A percentile compares a stretch with the other conserved stretches of the same genome.
These are phyloP conservation scores for Pythium pyrilobum DNA, from an alignment of 352 stramenopile genomes.

Conservation along the genomic window DNA sequence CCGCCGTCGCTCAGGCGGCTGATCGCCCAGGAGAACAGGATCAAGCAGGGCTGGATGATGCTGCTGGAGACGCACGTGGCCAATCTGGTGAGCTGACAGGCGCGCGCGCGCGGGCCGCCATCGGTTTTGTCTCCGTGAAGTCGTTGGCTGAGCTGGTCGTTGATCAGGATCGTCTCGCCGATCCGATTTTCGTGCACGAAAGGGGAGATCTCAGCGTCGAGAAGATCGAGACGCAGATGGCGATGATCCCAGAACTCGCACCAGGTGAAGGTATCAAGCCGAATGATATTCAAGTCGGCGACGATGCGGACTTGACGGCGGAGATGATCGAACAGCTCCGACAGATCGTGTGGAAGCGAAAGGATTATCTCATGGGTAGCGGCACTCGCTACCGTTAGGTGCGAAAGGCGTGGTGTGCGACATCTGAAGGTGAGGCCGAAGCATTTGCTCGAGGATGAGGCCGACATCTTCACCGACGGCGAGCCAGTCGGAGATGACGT, in stretches of 20 bases:
- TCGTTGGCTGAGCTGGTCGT: neutral
- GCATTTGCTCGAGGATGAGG: slow-evolving; percentile 3
- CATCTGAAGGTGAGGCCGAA: slow-evolving; percentile 16
- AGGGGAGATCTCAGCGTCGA: slow-evolving; percentile 3
- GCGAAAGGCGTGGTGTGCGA: slow-evolving; percentile 23
- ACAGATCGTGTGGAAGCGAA: slow-evolving; percentile 13
- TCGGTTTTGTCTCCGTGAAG: neutral
- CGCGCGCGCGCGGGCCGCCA: neutral
- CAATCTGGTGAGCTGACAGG: neutral
- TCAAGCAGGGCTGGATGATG: too few relatives aligned
- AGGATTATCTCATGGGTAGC: slow-evolving; percentile 22
- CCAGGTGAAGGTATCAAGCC: slow-evolving; percentile 7
- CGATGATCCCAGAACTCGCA: slow-evolving; percentile 15
- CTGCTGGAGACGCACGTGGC: too few relatives aligned
- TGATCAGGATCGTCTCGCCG: neutral
- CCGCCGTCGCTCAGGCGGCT: too few relatives aligned
- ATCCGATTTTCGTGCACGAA: slow-evolving; percentile 13
- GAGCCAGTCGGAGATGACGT: neutral
- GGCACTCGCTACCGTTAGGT: slow-evolving; percentile 8
- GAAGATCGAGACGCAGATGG: slow-evolving; percentile 12
- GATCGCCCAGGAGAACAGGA: too few relatives aligned
- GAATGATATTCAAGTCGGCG: slow-evolving; percentile 15
- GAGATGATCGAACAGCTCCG: slow-evolving; percentile 17
- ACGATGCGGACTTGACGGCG: neutral
- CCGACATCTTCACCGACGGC: slow-evolving; percentile 4